Base-by-base conservation (phyloP, 1,284 basidiomycete genomes). In the Malassezia obtusa region DNA sequence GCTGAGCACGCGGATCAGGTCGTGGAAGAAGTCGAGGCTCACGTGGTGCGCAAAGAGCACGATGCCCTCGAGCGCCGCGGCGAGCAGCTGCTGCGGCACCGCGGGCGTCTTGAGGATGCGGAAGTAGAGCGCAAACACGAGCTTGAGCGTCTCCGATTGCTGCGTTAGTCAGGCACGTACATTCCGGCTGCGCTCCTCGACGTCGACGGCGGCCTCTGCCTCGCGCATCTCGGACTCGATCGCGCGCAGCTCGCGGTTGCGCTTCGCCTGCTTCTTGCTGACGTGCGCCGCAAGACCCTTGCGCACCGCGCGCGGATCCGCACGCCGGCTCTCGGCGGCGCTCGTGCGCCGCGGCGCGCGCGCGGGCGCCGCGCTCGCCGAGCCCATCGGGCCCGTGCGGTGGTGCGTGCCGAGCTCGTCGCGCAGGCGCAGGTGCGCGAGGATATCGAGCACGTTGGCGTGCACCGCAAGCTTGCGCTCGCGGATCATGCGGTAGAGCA, bases 21-120 rank as follows among this genome's bases (percentile, higher is more conserved):
- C 94, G 62, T 85, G 84, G 82, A 99, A 99, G 77, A 99, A 99
- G 75, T 99, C 94, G 65, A 98, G 82, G 76, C 95, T 99, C 75
- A 99, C 89, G 52, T 95, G 81, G 75, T 98, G 94, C 0, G 92
- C 86, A 69, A 88, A 98, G 76, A 84, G 84, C 5, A 89, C 84
- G 65, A 99, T 85, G 57, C 94, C 94, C 68, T 86, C 84, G 60
- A 99, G 78, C 25, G 90, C 90, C 24, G 87, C 83, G 11, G 89
- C 85, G 19, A 98, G 79, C 9, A 98, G 80, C 6, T 85, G 83
- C 3, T 84, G 85, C 15, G 84, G 83, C n/a, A 79, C 79, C 1
- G 45, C 33, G 14, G 87, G 83, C 67, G 84, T 83, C 77, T 98
- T 99, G 62, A 99, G 79, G 65, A 98, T 86, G 60, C 87, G 84